phyloP scores from a whole-genome alignment of 2,329 filamentous ascomycete genomes.

The Talaromyces sp. region DNA sequence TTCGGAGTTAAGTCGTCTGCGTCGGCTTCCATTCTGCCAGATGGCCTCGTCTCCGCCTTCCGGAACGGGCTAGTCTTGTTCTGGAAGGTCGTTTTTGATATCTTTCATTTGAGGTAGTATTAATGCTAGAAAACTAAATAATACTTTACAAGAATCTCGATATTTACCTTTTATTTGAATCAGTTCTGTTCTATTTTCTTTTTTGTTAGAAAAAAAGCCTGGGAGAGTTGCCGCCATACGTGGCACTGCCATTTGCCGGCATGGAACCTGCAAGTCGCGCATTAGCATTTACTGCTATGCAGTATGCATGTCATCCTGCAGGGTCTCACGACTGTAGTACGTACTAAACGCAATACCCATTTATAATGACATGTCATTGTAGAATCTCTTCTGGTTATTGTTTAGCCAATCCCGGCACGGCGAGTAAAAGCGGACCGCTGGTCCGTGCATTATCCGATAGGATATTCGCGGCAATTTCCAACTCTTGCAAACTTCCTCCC shows the following conservation, averaged over 20 bases:
- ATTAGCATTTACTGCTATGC: neutral
- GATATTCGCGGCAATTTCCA: constrained; percentile 5
- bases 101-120: too few species aligned
- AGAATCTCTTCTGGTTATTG: neutral
- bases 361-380: neutral
- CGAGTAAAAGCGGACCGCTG: constrained; percentile 4
- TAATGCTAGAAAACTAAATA: too few species aligned
- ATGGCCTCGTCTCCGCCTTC: neutral
- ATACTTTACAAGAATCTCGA: too few species aligned
- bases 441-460: constrained; percentile 3
- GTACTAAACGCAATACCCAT: neutral
- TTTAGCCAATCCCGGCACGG: neutral
- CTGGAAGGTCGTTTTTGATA: neutral
- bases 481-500: neutral
- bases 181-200: too few species aligned
- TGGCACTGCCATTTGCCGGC: neutral
- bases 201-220: too few species aligned
- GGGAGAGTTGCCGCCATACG: neutral
- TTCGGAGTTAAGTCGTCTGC: neutral
- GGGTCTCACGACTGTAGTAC: neutral
- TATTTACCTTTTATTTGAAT: too few species aligned
- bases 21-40: neutral
- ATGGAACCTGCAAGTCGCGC: neutral
- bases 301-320: neutral
- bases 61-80: neutral